Conservation (phyloP, 371 early-diverging fungal genomes). For the Haplosporangium sp. region DNA sequence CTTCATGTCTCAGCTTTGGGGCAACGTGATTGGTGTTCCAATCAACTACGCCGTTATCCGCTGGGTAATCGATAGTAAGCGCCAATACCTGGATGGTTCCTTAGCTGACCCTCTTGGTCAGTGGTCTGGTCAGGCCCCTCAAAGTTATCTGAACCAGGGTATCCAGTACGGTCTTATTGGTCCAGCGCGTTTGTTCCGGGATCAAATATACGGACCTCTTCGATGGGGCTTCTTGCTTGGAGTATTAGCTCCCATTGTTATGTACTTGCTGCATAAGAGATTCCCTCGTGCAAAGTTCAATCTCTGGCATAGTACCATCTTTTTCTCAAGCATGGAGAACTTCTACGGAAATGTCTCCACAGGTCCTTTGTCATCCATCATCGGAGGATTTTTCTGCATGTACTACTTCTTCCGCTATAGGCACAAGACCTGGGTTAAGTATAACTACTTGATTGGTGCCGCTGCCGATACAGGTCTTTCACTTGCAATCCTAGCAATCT, state of each 20-base stretch:
- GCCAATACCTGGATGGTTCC: conserved; percentile 50
- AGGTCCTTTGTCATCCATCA: conserved; percentile 52
- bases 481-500: conserved; percentile 51
- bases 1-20: conserved; percentile 54
- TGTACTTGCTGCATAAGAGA: conserved; percentile 40
- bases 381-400: conserved; percentile 56
- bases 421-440: conserved; percentile 53
- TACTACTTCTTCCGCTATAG: conserved; percentile 56
- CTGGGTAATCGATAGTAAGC: conserved; percentile 58
- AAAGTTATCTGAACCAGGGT: conserved; percentile 53
- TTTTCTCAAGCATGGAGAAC: conserved; percentile 56
- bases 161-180: conserved; percentile 57
- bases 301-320: conserved; percentile 57
- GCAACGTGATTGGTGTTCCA: conserved; percentile 57
- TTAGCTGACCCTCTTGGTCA: conserved; percentile 50
- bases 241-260: conserved; percentile 24
- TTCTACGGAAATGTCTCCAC: conserved; percentile 57
- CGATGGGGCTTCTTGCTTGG: conserved; percentile 54
- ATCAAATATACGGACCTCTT: conserved; percentile 42
- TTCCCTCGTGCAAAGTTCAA: conserved; percentile 54
- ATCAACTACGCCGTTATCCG: conserved; percentile 57
- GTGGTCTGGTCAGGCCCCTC: conserved; percentile 56
- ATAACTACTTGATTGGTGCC: conserved; percentile 56
- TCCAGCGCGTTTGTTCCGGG: conserved; percentile 51
- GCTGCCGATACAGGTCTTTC: conserved; percentile 53